Evolutionary conservation across 768 basidiomycete species (phyloP).

Genomic region (Tephrocybe sp.): DNA sequence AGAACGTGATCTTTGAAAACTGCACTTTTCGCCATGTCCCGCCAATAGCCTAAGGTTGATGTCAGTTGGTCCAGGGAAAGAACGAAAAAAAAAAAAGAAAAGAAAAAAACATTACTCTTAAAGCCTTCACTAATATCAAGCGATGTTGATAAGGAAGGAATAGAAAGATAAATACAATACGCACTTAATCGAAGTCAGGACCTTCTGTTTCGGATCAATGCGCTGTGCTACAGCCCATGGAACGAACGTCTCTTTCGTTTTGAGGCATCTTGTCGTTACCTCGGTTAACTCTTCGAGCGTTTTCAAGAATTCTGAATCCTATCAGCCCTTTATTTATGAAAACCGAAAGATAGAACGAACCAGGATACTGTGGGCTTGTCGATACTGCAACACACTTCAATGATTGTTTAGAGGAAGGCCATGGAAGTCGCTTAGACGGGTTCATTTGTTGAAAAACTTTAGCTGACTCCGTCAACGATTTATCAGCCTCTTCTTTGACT

Average conservation of each 20-base stretch:
- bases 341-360: neutral
- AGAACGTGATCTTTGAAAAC: neutral
- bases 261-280: neutral
- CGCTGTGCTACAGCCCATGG: neutral
- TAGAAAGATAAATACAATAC: neutral
- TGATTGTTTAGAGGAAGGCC: neutral
- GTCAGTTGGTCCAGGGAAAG: neutral
- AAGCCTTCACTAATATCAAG: neutral
- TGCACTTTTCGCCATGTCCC: slow-evolving; percentile 2
- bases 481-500: neutral
- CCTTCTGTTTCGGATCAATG: neutral
- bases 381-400: neutral
- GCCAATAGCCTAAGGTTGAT: slow-evolving; percentile 1
- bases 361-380: neutral
- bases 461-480: too few relatives aligned
- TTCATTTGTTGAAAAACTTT: neutral
- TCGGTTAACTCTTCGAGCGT: neutral
- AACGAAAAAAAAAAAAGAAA: neutral
- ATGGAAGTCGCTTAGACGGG: neutral
- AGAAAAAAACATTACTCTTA: neutral
- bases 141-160: neutral
- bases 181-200: neutral
- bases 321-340: neutral
- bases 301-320: neutral
- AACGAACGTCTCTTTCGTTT: neutral